Evolutionary conservation across 495 filamentous ascomycete genomes (phyloP).

Genomic region (Penicillium pulvis): DNA sequence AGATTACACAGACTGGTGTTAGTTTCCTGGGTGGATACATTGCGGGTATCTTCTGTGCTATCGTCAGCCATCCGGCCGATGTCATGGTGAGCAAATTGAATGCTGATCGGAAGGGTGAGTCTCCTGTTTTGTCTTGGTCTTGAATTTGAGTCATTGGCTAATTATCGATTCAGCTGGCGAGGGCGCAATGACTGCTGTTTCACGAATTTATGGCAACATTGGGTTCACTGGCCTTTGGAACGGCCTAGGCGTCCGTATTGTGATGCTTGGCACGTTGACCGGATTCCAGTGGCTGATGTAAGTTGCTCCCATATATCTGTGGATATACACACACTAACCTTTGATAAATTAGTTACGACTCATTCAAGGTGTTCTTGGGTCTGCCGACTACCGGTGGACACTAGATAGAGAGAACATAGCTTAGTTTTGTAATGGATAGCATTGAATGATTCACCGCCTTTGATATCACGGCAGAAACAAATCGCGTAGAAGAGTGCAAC

Average conservation of each 20-base stretch:
- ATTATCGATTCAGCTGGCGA: conserved; percentile 55
- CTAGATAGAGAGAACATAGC: conserved; percentile 29
- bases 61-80: conserved; percentile 66
- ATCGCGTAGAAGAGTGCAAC: conserved; percentile 9
- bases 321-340: conserved; percentile 14
- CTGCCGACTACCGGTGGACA: conserved; percentile 68
- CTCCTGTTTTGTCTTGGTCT: conserved; percentile 1
- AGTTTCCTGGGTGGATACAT: conserved; percentile 72
- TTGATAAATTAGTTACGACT: conserved; percentile 56
- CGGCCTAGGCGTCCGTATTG: conserved; percentile 63
- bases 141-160: conserved; percentile 3
- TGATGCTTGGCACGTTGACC: conserved; percentile 66
- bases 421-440: not conserved
- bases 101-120: conserved; percentile 61
- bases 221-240: conserved; percentile 73
- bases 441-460: conserved; percentile 19
- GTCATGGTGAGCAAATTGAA: conserved; percentile 76
- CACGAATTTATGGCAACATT: conserved; percentile 71
- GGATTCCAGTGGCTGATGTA: conserved; percentile 77
- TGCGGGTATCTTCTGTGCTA: conserved; percentile 69
- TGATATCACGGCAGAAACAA: conserved; percentile 33
- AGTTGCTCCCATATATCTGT: conserved; percentile 16
- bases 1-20: conserved; percentile 67
- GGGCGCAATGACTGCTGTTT: conserved; percentile 60
- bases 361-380: conserved; percentile 73